These are phyloP conservation scores for Ascoidea asiatica DNA, from an alignment of 805 yeast genomes.

Conservation along the genomic window DNA sequence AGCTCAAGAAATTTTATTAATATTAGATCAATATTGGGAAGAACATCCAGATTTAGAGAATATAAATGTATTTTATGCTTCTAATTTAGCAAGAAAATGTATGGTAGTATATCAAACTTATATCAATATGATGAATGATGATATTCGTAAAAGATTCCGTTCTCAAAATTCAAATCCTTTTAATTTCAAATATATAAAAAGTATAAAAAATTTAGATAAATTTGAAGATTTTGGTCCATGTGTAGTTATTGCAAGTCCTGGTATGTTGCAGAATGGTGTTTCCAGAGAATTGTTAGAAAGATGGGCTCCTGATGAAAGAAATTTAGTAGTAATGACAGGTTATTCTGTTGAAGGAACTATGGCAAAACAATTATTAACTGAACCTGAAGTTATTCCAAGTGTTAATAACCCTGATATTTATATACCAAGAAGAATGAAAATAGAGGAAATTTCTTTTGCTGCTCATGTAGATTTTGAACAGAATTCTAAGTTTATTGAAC, in stretches of 20 bases:
- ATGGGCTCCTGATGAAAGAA: conserved; percentile 96
- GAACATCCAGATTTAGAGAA: conserved; percentile 69
- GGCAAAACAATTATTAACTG: conserved; percentile 82
- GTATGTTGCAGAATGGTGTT: conserved; percentile 95
- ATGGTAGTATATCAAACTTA: conserved; percentile 96
- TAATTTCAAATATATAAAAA: conserved; percentile 73
- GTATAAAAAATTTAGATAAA: conserved; percentile 64
- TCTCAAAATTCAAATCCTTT: conserved; percentile 83
- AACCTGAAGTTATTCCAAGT: conserved; percentile 85
- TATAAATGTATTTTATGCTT: conserved; percentile 80
- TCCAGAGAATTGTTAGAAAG: conserved; percentile 82
- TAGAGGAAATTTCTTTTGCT: conserved; percentile 96
- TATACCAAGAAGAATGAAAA: conserved; percentile 74
- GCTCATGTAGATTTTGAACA: conserved; percentile 98
- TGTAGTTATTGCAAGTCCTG: conserved; percentile 94
- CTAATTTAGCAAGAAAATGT: conserved; percentile 87
- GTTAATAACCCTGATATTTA: conserved; percentile 64
- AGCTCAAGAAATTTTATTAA: conserved; percentile 85
- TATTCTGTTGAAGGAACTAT: conserved; percentile 97
- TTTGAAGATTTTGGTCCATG: conserved; percentile 93
- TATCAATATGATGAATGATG: conserved; percentile 94
- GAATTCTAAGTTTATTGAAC: conserved; percentile 80
- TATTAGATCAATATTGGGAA: conserved; percentile 92
- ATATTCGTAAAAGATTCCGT: conserved; percentile 59
- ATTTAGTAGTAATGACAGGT: conserved; percentile 82